phyloP scores from a whole-genome alignment of 2,329 filamentous ascomycete species.

The Penicillium sp. region DNA sequence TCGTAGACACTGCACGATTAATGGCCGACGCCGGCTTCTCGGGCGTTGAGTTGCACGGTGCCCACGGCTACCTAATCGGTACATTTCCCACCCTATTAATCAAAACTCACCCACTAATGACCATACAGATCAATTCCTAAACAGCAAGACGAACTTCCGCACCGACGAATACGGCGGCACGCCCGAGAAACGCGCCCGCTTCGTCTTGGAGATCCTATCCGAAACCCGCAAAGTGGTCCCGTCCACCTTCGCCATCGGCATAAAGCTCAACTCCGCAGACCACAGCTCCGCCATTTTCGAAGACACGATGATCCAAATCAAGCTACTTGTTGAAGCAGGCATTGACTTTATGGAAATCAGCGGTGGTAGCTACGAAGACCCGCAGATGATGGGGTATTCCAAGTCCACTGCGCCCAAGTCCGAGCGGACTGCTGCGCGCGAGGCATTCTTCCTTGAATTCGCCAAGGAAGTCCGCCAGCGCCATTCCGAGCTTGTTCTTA shows the following conservation, averaged over 20 bases:
- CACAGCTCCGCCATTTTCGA: constrained; percentile 37
- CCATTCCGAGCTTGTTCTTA: constrained; percentile 45
- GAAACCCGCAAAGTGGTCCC: constrained; percentile 42
- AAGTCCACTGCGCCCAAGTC: constrained; percentile 25
- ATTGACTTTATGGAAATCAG: constrained; percentile 66
- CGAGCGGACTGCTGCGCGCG: constrained; percentile 50
- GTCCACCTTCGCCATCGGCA: constrained; percentile 42
- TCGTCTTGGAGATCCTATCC: constrained; percentile 44
- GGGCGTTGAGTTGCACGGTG: constrained; percentile 52
- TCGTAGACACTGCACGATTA: constrained; percentile 51
- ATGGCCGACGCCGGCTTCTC: constrained; percentile 49
- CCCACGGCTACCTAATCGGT: constrained; percentile 49
- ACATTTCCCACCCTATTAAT: constrained; percentile 2
- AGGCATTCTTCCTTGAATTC: constrained; percentile 66
- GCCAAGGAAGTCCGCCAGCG: constrained; percentile 48
- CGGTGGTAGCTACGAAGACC: constrained; percentile 57
- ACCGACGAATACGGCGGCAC: constrained; percentile 48
- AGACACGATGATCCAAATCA: constrained; percentile 56
- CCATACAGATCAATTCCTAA: not conserved
- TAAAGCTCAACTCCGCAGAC: constrained; percentile 51
- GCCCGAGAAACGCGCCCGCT: constrained; percentile 42
- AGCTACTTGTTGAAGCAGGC: constrained; percentile 38
- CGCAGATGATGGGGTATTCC: constrained; percentile 37
- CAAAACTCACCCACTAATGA: constrained; percentile 17
- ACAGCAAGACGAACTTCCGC: constrained; percentile 42